Conservation (phyloP, 306 rosid species). For the Phaseolus lunatus region DNA sequence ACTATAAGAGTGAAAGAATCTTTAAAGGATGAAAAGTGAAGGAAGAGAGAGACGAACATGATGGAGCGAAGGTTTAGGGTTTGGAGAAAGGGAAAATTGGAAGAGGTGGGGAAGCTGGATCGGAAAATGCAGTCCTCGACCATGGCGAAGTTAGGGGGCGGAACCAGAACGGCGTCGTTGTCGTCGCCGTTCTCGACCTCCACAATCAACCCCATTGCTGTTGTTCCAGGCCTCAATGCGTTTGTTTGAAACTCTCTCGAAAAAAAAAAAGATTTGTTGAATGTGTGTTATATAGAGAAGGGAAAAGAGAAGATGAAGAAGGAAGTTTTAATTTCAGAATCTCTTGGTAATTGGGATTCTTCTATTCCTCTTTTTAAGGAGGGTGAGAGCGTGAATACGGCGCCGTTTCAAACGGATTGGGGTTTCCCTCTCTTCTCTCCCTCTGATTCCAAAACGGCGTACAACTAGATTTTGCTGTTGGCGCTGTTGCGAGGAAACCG, state of each 20-base stretch:
- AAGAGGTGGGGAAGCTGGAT: slow-evolving; percentile 75
- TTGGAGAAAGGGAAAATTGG: slow-evolving; percentile 72
- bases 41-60: slow-evolving; percentile 60
- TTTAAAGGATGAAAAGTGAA: background rate
- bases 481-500: slow-evolving; percentile 38
- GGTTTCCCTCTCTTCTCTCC: background rate
- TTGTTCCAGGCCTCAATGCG: background rate
- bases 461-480: slow-evolving; percentile 44
- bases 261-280: background rate
- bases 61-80: slow-evolving; percentile 79
- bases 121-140: slow-evolving; percentile 93
- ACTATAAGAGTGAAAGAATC: background rate
- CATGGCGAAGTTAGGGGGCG: slow-evolving; percentile 88
- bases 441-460: slow-evolving; percentile 25
- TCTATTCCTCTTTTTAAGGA: background rate
- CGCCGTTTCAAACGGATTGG: slow-evolving; percentile 26
- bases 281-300: background rate
- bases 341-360: background rate
- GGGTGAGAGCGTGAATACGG: background rate
- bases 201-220: slow-evolving; percentile 53
- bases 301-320: too few species aligned
- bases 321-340: background rate
- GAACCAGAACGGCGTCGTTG: slow-evolving; percentile 57
- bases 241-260: background rate
- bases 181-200: slow-evolving; percentile 45